Evolutionary conservation across 352 stramenopile genomes (phyloP), one percentile per base, ranked within the genome.

Genomic region (Thraustochytrium sp.): DNA sequence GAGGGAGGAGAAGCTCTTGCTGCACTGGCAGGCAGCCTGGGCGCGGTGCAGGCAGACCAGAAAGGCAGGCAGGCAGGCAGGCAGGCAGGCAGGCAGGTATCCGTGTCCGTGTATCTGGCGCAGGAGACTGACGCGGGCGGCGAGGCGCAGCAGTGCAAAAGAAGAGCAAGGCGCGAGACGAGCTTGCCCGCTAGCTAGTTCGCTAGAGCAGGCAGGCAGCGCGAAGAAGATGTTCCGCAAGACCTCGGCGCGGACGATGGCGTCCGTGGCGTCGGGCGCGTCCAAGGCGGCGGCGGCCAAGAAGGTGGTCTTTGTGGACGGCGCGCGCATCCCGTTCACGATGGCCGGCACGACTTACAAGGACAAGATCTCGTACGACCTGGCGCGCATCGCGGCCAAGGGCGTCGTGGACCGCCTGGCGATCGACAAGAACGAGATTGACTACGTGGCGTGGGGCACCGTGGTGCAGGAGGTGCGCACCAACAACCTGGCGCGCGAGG

Each of bases 401-500:
- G 96, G 95, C 13, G 87, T 99, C 31, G 87, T 99, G 26, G 95
- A 92, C 73, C 97, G 97, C 87, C 97, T 94, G 2, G 95, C 94
- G 53, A 87, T 99, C 16, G 91, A 98, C 85, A 94, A 96, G n/a
- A 90, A 89, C 59, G 90, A 91, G 44, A 93, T 99, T 72, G 96
- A 99, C 90, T 98, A 99, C 86, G 90, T 99, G 9, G 85, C 98
- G 62, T 95, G 89, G 46, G 97, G 97, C 29, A 99, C 95, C 37
- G 97, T 98, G 44, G 98, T 98, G 87, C 94, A 98, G 89, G 96
- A 98, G 87, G 83, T 86, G 0, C 44, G 85, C 11, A 99, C 97
- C n/a, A 96, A 90, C 80, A 99, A 99, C 90, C 98, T 99, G 88
- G 96, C 97, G 21, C 90, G 94, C 23, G 94, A 98, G 80, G 94